Evolutionary conservation across 1,284 basidiomycete species (phyloP), one percentile per base, ranked within the genome.

Genomic region (Cystobasidium pallidum): DNA sequence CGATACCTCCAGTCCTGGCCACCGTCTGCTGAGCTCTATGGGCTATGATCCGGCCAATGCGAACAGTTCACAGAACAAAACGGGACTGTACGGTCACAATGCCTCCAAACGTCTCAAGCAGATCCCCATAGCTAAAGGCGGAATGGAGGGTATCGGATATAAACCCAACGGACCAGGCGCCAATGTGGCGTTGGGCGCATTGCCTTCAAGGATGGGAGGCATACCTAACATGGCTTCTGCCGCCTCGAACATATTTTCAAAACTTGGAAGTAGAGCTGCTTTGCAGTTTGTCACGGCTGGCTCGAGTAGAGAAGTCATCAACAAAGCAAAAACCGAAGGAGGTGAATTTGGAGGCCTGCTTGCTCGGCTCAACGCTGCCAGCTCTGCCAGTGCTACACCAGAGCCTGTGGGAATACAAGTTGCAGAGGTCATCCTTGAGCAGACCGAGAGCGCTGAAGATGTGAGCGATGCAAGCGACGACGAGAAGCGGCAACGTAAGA

Each of bases 11-110:
- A 75, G 75, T 17, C 77, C 77, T 3, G 77, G 77, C 19, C 77
- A 77, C 73, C 73, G 74, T 24, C 66, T 78, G n/a, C 73, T 78
- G 43, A 73, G 73, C 19, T 76, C 75, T 19, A 78, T 78, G 77
- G 77, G 77, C 55, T 78, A 76, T 76, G 75, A 75, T 30, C 75
- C 76, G 17, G 59, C 74, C 11, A 62, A 66, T 15, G 70, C 65
- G 45, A 57, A 61, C 52, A 58, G 52, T 19, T 28, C 49, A 10
- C 34, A 57, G 34, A 36, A 59, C 54, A 71, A 64, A 51, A 55
- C 61, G 30, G 68, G 68, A 11, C 52, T 71, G 61, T 62, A 62
- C 39, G 68, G 41, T 21, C 61, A 63, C 28, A 45, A 41, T 8
- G 17, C 45, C 54, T 52, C 68, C 8, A 71, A 71, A 61, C 59